Percentiles rank a stretch among this genome's conserved stretches.
Evolutionary conservation across 1,284 basidiomycete genomes (phyloP).

Genomic region (Ceratobasidium sp.): DNA sequence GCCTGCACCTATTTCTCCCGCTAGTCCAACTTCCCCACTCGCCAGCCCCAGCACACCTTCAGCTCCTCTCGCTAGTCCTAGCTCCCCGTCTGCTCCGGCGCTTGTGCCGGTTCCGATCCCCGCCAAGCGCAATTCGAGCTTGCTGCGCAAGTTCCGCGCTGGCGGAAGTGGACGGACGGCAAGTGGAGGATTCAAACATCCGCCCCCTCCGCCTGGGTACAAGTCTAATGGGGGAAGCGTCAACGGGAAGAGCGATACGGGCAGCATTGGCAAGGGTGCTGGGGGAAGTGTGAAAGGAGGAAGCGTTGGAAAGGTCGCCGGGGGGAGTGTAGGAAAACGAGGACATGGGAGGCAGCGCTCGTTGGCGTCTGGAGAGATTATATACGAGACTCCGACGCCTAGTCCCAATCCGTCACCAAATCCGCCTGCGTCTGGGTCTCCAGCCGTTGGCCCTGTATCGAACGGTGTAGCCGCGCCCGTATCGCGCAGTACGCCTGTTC

Average conservation of each 20-base stretch:
- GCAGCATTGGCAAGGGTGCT: not conserved
- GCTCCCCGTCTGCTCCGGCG: not conserved
- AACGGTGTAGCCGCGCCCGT: not conserved
- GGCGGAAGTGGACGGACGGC: not conserved
- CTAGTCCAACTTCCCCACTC: too few relatives aligned
- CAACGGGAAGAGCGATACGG: not conserved
- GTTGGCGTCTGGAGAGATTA: conserved; percentile 42
- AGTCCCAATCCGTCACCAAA: conserved; percentile 8
- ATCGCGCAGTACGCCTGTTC: not conserved
- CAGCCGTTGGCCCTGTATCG: not conserved
- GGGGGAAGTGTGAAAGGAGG: too few relatives aligned
- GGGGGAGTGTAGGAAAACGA: not conserved
- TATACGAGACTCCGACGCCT: conserved; percentile 36
- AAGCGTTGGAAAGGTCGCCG: not conserved
- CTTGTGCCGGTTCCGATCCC: conserved; percentile 22
- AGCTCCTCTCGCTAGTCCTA: not conserved
- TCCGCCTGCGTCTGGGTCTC: conserved; percentile 11
- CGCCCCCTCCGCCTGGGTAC: conserved; percentile 28
- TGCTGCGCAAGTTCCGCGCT: conserved; percentile 37
- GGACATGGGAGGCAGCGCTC: conserved; percentile 7
- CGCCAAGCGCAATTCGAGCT: conserved; percentile 32
- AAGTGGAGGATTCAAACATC: conserved; percentile 39
- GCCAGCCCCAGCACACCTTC: not conserved
- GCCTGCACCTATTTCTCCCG: not conserved
- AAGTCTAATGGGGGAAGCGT: not conserved